Evolutionary conservation across 2,329 filamentous ascomycete species (phyloP).

Genomic region (Helminthosporium solani): DNA sequence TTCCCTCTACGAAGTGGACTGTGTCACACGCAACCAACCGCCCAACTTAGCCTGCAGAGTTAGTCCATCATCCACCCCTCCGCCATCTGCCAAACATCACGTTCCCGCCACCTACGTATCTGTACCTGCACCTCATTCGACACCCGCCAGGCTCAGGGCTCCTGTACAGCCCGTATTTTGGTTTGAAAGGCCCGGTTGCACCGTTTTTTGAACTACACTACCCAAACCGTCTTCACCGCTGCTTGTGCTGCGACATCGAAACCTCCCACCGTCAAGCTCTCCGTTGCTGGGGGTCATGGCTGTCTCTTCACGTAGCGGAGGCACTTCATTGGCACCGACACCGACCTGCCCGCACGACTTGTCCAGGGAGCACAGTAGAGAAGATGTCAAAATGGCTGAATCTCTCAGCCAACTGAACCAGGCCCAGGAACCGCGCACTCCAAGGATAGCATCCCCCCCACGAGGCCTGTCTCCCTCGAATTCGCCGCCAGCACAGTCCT

Average conservation of each 20-base stretch:
- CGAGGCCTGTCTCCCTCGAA: conserved; percentile 15
- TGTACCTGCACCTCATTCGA: conserved; percentile 10
- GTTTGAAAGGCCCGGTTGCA: conserved; percentile 5
- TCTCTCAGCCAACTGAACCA: conserved; percentile 49
- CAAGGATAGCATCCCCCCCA: conserved; percentile 19
- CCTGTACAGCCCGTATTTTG: not conserved
- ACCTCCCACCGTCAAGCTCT: conserved; percentile 11
- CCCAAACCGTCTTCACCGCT: conserved; percentile 10
- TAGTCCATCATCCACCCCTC: too few species aligned
- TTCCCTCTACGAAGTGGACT: conserved; percentile 10
- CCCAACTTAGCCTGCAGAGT: conserved; percentile 17
- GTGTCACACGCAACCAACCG: conserved; percentile 16
- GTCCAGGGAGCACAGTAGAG: conserved; percentile 48
- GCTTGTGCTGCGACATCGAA: conserved; percentile 4
- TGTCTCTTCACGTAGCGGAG: conserved; percentile 32
- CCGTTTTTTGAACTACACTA: conserved; percentile 18
- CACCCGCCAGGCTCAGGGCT: conserved; percentile 3
- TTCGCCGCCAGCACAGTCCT: conserved; percentile 21
- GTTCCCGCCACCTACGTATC: conserved; percentile 24
- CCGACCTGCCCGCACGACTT: conserved; percentile 41
- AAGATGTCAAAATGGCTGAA: conserved; percentile 53
- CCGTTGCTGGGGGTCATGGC: conserved; percentile 24
- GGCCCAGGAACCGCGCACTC: conserved; percentile 39
- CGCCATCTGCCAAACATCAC: conserved; percentile 25
- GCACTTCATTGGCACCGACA: conserved; percentile 40